phyloP scores from a whole-genome alignment of 2,329 filamentous ascomycete species.

The Xylariales sp. region DNA sequence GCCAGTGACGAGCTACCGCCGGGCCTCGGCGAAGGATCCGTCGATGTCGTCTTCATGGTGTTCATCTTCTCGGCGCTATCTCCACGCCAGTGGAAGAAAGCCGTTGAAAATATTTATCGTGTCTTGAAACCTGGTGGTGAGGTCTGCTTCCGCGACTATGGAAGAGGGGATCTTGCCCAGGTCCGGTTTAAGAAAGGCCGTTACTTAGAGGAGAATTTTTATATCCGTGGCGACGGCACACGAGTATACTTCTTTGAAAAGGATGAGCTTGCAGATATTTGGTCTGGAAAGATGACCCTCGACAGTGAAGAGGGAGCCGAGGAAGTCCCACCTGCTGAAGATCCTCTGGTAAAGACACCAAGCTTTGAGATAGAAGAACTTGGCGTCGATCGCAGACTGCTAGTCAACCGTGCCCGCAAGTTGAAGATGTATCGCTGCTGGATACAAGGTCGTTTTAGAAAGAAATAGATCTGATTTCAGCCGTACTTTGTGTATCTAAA shows the following conservation, averaged over 20 bases:
- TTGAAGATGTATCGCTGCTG: constrained; percentile 99
- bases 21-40: constrained; percentile 69
- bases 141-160: constrained; percentile 95
- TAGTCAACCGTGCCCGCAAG: constrained; percentile 86
- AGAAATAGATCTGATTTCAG: constrained; percentile 57
- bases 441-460: constrained; percentile 80
- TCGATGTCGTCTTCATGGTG: constrained; percentile 90
- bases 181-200: constrained; percentile 95
- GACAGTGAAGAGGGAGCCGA: constrained; percentile 18
- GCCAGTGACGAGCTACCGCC: constrained; percentile 70
- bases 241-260: constrained; percentile 96
- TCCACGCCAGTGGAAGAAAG: constrained; percentile 77
- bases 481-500: too few relatives aligned
- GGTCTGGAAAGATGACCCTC: constrained; percentile 41
- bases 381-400: constrained; percentile 79
- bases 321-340: constrained; percentile 9
- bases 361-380: constrained; percentile 72
- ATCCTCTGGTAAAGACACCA: constrained; percentile 21
- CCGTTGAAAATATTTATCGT: constrained; percentile 74
- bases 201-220: constrained; percentile 95
- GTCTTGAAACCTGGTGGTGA: constrained; percentile 89
- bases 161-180: constrained; percentile 90
- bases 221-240: constrained; percentile 91
- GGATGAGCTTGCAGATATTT: constrained; percentile 76
- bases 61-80: constrained; percentile 95